Conservation (phyloP, 768 basidiomycete genomes). For the Coprinellus aureogranulatus region DNA sequence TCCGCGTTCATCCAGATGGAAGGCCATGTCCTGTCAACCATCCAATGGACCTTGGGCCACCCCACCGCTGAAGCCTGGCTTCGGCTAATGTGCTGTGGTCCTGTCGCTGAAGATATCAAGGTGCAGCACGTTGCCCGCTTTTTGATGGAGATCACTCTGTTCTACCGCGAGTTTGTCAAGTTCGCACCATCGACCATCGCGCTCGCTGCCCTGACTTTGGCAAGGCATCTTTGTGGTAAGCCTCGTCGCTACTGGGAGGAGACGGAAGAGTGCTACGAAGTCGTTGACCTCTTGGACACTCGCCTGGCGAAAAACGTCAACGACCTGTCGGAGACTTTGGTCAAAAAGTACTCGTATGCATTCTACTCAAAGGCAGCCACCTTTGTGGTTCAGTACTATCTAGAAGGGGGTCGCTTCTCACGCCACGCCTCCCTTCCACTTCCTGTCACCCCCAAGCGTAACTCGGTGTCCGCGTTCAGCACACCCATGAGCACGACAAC, state of each 20-base stretch:
- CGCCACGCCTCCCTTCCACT: slow-evolving; percentile 46
- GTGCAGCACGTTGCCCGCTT: slow-evolving; percentile 96
- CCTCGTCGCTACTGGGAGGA: slow-evolving; percentile 78
- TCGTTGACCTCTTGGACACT: slow-evolving; percentile 82
- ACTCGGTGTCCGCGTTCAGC: slow-evolving; percentile 53
- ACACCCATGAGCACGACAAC: slow-evolving; percentile 74
- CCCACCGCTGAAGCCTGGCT: slow-evolving; percentile 99
- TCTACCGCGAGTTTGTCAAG: slow-evolving; percentile 92
- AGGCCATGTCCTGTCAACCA: slow-evolving; percentile 91
- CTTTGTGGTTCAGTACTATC: slow-evolving; percentile 90
- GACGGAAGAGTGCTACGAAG: slow-evolving; percentile 77
- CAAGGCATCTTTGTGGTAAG: slow-evolving; percentile 84
- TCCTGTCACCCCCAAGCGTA: slow-evolving; percentile 67
- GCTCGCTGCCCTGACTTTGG: slow-evolving; percentile 82
- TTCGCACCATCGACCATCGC: slow-evolving; percentile 86
- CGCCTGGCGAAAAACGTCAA: slow-evolving; percentile 87
- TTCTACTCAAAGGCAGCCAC: slow-evolving; percentile 97
- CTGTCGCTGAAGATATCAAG: slow-evolving; percentile 77
- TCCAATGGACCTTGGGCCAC: slow-evolving; percentile 95
- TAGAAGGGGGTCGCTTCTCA: slow-evolving; percentile 77
- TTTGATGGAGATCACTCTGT: slow-evolving; percentile 98
- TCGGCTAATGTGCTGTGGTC: slow-evolving; percentile 73
- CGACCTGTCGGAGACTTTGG: slow-evolving; percentile 90
- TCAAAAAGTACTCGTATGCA: slow-evolving; percentile 96
- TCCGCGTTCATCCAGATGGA: slow-evolving; percentile 99